Evolutionary conservation across 768 basidiomycete species (phyloP).

Genomic region (Suillus hirtellus): DNA sequence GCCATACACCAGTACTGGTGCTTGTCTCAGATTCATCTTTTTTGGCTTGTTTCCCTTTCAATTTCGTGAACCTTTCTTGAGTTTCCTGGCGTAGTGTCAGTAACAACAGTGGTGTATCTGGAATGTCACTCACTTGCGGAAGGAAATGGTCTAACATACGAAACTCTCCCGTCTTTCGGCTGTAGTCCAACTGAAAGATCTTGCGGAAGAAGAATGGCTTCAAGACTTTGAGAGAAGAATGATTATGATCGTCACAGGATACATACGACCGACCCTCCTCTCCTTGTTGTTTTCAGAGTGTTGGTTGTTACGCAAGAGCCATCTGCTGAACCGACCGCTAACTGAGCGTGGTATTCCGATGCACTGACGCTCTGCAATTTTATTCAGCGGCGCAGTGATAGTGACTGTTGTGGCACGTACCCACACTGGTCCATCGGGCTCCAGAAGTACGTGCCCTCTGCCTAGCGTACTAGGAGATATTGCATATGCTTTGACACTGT

Average conservation of each 20-base stretch:
- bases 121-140: slow-evolving; percentile 55
- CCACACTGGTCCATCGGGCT: slow-evolving; percentile 82
- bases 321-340: slow-evolving; percentile 82
- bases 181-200: slow-evolving; percentile 88
- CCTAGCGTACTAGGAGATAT: slow-evolving; percentile 74
- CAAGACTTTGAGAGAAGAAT: neutral
- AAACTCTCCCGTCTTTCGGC: slow-evolving; percentile 68
- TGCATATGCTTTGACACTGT: slow-evolving; percentile 73
- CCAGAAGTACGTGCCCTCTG: slow-evolving; percentile 67
- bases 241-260: neutral
- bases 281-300: slow-evolving; percentile 60
- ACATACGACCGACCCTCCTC: slow-evolving; percentile 73
- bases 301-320: slow-evolving; percentile 80
- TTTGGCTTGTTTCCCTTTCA: slow-evolving; percentile 35
- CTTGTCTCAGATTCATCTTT: slow-evolving; percentile 25
- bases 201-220: slow-evolving; percentile 79
- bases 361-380: slow-evolving; percentile 58
- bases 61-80: slow-evolving; percentile 34
- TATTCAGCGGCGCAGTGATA: neutral
- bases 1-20: slow-evolving; percentile 70
- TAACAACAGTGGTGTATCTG: neutral
- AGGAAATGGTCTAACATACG: slow-evolving; percentile 88
- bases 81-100: slow-evolving; percentile 43
- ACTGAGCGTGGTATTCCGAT: slow-evolving; percentile 86
- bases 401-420: slow-evolving; percentile 43